Evolutionary conservation across 2,329 filamentous ascomycete species (phyloP), one percentile per base, ranked within the genome.

Genomic region (Arachnomyces sp.): DNA sequence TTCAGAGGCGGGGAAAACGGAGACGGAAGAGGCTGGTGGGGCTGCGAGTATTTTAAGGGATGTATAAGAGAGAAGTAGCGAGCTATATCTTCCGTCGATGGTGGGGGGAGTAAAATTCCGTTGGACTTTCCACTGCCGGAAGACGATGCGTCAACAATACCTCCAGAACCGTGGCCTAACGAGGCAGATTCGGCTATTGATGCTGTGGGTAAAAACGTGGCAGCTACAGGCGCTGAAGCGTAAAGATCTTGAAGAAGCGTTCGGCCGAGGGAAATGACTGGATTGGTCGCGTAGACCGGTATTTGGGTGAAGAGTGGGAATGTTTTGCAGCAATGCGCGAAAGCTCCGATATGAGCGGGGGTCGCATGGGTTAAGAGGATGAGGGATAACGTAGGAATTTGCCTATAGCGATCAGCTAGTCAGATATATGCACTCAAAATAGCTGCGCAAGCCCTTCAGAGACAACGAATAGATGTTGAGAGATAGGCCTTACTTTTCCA

Each of bases 321-420:
- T 62, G 95, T 82, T 64, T 94, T 94, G 79, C 92, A 96, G 70
- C 89, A 95, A 63, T 96, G 89, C 32, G 86, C 89, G 61, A 86
- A 95, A 43, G 92, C 92, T 50, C 86, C 90, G 42, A 98, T 76
- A 66, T 98, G 92, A 38, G 86, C 80, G 38, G 86, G 77, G 0
- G 90, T 98, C 46, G 92, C 85, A 62, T 98, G 92, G 1, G 92
- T 98, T 50, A 98, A 76, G 31, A 98, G 84, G 54, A 98, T 82
- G 52, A 98, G 74, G 2, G 92, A 96, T 32, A 98, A 74, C 0
- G 90, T 94, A 15, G 90, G 85, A 7, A 93, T 79, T 70, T 93
- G 85, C 70, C 87, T 92, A 43, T 25, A 37, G 16, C 16, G 20
- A 11, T 38, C 11, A 31, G 29, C 5, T 31, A 33, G 29, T 50